Base-by-base conservation (phyloP, 2,329 filamentous ascomycete species). In the Fusarium solani-melongenae region DNA sequence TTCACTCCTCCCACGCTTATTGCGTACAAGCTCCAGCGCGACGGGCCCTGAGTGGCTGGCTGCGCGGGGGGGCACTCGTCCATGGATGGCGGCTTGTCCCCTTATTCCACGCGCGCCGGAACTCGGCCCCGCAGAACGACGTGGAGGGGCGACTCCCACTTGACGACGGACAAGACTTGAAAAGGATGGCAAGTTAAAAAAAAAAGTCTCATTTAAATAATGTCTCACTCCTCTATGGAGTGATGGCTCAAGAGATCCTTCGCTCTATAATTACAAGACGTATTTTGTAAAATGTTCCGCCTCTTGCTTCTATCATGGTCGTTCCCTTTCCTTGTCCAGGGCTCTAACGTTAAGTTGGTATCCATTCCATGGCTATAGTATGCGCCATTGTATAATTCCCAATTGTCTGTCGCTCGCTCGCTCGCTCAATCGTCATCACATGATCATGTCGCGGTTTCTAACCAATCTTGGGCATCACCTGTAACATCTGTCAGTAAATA, bases 391-490 rank as follows among this genome's bases (percentile, higher is more conserved):
- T 64, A 49, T 46, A 59, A 60, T 31, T 51, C 46, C 46, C 46
- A 51, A 31, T 51, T 51, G 6, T 64, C 59, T 39, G 36, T 70
- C 66, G 70, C 41, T 72, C 62, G 71, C 70, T 68, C 56, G 67
- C 68, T 73, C 39, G 62, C 49, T 64, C 68, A 53, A 60, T 64
- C 39, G 31, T 70, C 62, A 49, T 68, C 60, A 57, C 61, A 60
- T 61, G 29, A 49, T 66, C 53, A 34, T 70, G 61, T 72, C 56
- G 27, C 57, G 29, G 31, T 41, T 62, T 66, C 56, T 78, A 80
- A 39, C 55, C 67, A 62, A 79, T 79, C 55, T 72, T 74, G 33
- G 79, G 79, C 80, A 82, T 82, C 71, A 82, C 75, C 81, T 82
- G 17, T 20, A n/a, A n/a, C 15, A n/a, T 15, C 22, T n/a, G 56